Evolutionary conservation across 2,329 filamentous ascomycete species (phyloP), one percentile per base, ranked within the genome.

Genomic region (Trichoderma breve): DNA sequence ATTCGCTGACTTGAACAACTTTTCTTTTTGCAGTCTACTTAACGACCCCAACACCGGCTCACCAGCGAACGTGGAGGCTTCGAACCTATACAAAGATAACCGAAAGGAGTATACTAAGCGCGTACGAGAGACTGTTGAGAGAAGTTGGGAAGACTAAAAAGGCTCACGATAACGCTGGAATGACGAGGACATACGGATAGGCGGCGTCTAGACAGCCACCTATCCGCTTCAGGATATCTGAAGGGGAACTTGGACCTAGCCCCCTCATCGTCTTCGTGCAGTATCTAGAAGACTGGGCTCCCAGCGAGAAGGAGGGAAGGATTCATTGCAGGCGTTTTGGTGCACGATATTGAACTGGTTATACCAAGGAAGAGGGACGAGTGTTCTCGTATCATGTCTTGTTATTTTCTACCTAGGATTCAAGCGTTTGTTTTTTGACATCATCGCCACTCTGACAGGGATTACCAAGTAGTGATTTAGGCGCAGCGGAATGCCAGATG

Each of bases 21-120:
- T 32, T 6, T 21, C 58, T 39, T 4, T 4, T 58, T 43, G 11
- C 34, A 98, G 95, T 89, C 84, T 99, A 58, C 87, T 99, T 15
- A 98, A 99, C 82, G 96, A 99, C 77, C 96, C 96, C 1, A 99
- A 99, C 82, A 99, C 96, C n/a, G 96, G 94, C 72, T 97, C 94
- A 1, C 96, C 96, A 0, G 96, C 96, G 71, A 99, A 99, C 78
- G 96, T 98, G 77, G 96, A 99, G 84, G 96, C 96, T 1, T 97
- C 94, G 70, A 99, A 98, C 80, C 86, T 98, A 9, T 99, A 98
- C 87, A 98, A 98, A 82, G 96, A 99, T 80, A 98, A 98, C 82
- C 89, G 95, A 74, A 94, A 95, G 81, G 96, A 99, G 80, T 99
- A 99, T 80, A 93, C 92, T 30, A 99, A 99, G 86, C 88, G 95